Evolutionary conservation across 116 monocot genomes (phyloP).

Genomic region (Cymodocea nodosa): DNA sequence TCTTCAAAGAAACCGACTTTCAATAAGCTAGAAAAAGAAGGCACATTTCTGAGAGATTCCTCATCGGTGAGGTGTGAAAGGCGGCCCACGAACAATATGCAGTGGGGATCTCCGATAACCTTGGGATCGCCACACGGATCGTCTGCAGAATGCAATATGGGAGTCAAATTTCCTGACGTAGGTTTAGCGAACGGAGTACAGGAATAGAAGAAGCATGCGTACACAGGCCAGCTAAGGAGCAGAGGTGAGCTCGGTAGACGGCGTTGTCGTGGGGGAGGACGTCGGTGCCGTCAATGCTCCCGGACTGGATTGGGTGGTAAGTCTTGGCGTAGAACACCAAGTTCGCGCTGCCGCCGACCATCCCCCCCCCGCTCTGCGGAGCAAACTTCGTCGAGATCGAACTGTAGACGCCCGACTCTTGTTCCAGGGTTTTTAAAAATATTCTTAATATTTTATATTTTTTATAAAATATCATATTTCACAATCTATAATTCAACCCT

Average conservation of each 20-base stretch:
- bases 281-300: constrained; percentile 97
- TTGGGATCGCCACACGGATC: constrained; percentile 89
- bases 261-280: constrained; percentile 89
- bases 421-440: too few relatives aligned
- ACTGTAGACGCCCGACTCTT: too few relatives aligned
- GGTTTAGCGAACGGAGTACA: not conserved
- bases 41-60: constrained; percentile 60
- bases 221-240: constrained; percentile 80
- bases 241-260: constrained; percentile 72
- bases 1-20: constrained; percentile 26
- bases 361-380: not conserved
- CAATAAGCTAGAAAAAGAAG: constrained; percentile 6
- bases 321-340: constrained; percentile 69
- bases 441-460: too few relatives aligned
- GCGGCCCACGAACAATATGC: constrained; percentile 74
- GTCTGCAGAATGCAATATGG: constrained; percentile 24
- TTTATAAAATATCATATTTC: too few relatives aligned
- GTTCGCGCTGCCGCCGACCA: constrained; percentile 24
- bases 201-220: not conserved
- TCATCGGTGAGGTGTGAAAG: constrained; percentile 64
- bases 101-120: constrained; percentile 67
- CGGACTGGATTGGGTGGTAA: constrained; percentile 90
- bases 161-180: not conserved
- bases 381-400: too few relatives aligned
- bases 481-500: too few relatives aligned